Evolutionary conservation across 805 yeast genomes (phyloP).

Genomic region (Metschnikowia arizonensis): DNA sequence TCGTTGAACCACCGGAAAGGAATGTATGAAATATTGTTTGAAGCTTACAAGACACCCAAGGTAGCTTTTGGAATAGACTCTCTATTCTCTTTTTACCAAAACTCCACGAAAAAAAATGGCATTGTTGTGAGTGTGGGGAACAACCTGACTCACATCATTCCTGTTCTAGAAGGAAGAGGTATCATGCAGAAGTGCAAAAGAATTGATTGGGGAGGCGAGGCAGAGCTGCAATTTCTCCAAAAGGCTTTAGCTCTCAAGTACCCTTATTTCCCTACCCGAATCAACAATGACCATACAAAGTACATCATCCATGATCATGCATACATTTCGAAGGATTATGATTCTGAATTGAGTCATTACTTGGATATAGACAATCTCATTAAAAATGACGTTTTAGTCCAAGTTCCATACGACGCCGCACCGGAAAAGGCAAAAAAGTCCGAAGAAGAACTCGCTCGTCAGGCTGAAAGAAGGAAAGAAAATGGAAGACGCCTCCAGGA

Average conservation of each 20-base stretch:
- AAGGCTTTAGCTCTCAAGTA: slow-evolving; percentile 72
- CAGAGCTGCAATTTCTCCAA: slow-evolving; percentile 59
- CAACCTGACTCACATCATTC: slow-evolving; percentile 78
- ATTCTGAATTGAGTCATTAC: slow-evolving; percentile 52
- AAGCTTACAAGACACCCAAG: slow-evolving; percentile 71
- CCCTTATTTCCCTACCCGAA: slow-evolving; percentile 82
- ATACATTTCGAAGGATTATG: slow-evolving; percentile 68
- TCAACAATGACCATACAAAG: slow-evolving; percentile 60
- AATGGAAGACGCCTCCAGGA: slow-evolving; percentile 87
- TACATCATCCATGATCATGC: slow-evolving; percentile 71
- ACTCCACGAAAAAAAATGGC: slow-evolving; percentile 50
- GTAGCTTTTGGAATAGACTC: slow-evolving; percentile 81
- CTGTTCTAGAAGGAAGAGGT: slow-evolving; percentile 71
- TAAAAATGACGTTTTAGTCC: slow-evolving; percentile 67
- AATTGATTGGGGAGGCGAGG: slow-evolving; percentile 89
- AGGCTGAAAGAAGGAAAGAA: slow-evolving; percentile 76
- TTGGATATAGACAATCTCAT: slow-evolving; percentile 64
- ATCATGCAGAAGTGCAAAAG: slow-evolving; percentile 66
- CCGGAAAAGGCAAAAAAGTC: slow-evolving; percentile 58
- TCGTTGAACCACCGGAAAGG: slow-evolving; percentile 66
- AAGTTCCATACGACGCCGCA: slow-evolving; percentile 67
- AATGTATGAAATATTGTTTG: slow-evolving; percentile 81
- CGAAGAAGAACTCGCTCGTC: slow-evolving; percentile 68
- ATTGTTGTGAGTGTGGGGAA: slow-evolving; percentile 80
- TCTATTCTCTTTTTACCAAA: slow-evolving; percentile 70